Evolutionary conservation across 2,329 filamentous ascomycete genomes (phyloP), one percentile per base, ranked within the genome.

Genomic region (Fusarium buharicum): DNA sequence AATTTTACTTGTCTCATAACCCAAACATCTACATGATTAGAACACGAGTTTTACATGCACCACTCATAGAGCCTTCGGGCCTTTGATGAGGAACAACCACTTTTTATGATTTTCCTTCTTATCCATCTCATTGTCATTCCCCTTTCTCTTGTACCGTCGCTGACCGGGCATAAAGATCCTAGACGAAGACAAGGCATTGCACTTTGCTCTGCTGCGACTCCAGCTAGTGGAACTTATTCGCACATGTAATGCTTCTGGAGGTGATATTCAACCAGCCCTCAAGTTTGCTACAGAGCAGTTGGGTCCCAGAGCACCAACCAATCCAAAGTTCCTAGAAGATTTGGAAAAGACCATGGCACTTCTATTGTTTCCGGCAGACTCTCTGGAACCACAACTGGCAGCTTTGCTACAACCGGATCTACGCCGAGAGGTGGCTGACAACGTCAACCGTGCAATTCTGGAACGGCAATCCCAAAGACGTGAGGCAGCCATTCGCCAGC

Each of bases 211-310:
- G 5, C 82, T 99, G 41, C 90, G 94, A 31, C 84, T 99, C 34
- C 95, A 99, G 75, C 84, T 99, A 6, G 91, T 99, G 52, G 95
- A 99, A 78, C 83, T 98, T 49, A 99, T 99, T 69, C 88, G 93
- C 30, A 81, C 81, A 36, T 93, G 90, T 76, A 91, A 86, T 51
- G 81, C 84, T 11, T 81, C 82, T 34, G 83, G 86, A 50, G 86
- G 87, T 27, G 91, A 97, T 68, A 93, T 97, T 50, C 86, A 76
- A 10, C 87, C 90, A 7, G 95, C 93, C 2, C 78, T 99, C 48
- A 87, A 89, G 55, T 99, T 99, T 77, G 95, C 95, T 1, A 93
- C 90, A 1, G 86, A 89, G 31, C 90, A 97, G 69, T 85, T 99
- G 13, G 93, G 92, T 11, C 93, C 95, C 4, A 88, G 92, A 51